Evolutionary conservation across 352 stramenopile genomes (phyloP), one percentile per base, ranked within the genome.

Genomic region (Hyaloperonospora arabidopsidis): DNA sequence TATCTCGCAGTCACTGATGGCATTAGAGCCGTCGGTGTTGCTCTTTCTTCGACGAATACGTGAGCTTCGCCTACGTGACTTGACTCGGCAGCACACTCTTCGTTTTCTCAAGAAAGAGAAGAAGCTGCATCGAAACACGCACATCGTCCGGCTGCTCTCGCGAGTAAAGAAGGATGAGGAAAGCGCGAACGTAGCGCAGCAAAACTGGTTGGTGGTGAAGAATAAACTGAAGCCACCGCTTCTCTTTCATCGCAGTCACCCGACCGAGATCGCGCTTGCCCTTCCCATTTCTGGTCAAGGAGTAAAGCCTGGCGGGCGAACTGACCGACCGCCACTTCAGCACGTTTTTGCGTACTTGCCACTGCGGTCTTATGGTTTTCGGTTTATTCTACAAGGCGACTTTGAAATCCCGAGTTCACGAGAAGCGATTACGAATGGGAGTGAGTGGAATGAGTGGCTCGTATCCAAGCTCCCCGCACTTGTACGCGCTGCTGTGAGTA

Each of bases 361-460:
- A 2, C 51, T 94, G 43, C 74, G 81, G 3, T 88, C 76, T 6
- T 92, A 92, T 38, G 80, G 79, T 17, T 89, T 94, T 28, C 77
- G 76, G 1, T 94, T 91, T 70, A 87, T 95, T 29, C 23, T 95
- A 8, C 86, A 95, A 25, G 84, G 74, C 34, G 80, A 95, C 45
- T 95, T 93, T 59, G 78, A 93, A 46, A 76, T 94, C 1, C 78
- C 84, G 13, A 93, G 84, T 45, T 94, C 81, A 19, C 75, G 86
- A 25, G 86, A 95, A 51, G 80, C 84, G 8, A 86, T 95, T 21
- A 74, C 73, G 13, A 88, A 84, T 40, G 78, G 81, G 2, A 92
- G 79, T 52, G 76, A 87, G 38, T 95, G 86, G 86, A 95, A 95
- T 46, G 81, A 92, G 59, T 93, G 81, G 82, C 76, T 95, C 14